Evolutionary conservation across 139 green algal species (phyloP).

Genomic region (Closterium sp.): DNA sequence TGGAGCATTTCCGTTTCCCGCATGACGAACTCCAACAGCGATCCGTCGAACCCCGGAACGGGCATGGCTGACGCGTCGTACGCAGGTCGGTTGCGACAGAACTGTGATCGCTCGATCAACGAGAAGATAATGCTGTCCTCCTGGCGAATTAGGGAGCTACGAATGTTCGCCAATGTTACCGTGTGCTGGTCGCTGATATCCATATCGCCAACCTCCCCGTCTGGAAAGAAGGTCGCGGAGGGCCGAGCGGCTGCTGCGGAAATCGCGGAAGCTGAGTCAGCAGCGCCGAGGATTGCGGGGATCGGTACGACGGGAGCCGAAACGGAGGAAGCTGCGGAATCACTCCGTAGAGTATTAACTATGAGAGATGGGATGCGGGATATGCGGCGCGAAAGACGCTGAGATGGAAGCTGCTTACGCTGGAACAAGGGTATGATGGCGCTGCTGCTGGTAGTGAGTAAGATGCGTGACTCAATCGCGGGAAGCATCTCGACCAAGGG

Average conservation of each 20-base stretch:
- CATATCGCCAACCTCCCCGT: not conserved
- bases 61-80: conserved; percentile 67
- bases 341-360: not conserved
- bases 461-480: not conserved
- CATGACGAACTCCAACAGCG: conserved; percentile 91
- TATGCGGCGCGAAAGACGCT: not conserved
- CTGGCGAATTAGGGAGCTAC: conserved; percentile 78
- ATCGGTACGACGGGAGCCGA: not conserved
- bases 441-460: not conserved
- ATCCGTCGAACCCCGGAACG: conserved; percentile 69
- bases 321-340: not conserved
- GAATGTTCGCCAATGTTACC: conserved; percentile 62
- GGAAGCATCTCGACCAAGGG: not conserved
- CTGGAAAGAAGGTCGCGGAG: not conserved
- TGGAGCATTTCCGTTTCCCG: conserved; percentile 88
- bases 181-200: conserved; percentile 21
- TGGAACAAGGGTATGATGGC: not conserved
- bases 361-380: not conserved
- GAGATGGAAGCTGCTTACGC: not conserved
- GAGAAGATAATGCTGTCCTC: conserved; percentile 98
- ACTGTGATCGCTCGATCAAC: conserved; percentile 94
- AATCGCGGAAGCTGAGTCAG: not conserved
- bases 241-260: not conserved
- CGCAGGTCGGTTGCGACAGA: conserved; percentile 74
- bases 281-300: not conserved